Evolutionary conservation across 148 eudicot genomes (phyloP).

Genomic region (Persicaria maculosa): DNA sequence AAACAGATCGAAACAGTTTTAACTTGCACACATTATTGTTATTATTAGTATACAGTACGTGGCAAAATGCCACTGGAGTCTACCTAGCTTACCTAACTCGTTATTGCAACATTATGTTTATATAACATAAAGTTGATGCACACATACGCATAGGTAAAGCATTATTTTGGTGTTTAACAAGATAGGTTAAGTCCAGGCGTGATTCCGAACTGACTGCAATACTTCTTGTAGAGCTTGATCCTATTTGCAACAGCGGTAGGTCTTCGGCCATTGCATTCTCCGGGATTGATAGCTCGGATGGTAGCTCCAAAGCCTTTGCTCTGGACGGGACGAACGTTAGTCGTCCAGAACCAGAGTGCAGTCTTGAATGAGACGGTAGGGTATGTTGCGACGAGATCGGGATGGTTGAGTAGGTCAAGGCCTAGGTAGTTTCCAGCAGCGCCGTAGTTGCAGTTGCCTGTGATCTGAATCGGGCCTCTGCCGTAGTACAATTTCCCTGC

Average conservation of each 20-base stretch:
- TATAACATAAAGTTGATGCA: too few relatives aligned
- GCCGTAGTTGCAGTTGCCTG: slow-evolving; percentile 42
- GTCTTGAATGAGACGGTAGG: slow-evolving; percentile 26
- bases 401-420: slow-evolving; percentile 26
- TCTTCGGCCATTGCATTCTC: not conserved
- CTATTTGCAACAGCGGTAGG: not conserved
- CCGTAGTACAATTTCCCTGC: slow-evolving; percentile 27
- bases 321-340: slow-evolving; percentile 17
- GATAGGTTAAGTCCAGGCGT: not conserved
- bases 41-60: too few relatives aligned
- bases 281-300: slow-evolving; percentile 9
- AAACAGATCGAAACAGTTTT: too few relatives aligned
- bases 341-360: slow-evolving; percentile 33
- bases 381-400: slow-evolving; percentile 24
- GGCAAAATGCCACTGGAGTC: too few relatives aligned
- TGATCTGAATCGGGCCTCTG: slow-evolving; percentile 38
- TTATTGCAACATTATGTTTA: too few relatives aligned
- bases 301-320: slow-evolving; percentile 21
- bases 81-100: too few relatives aligned
- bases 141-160: too few relatives aligned
- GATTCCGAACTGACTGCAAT: slow-evolving; percentile 3
- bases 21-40: too few relatives aligned
- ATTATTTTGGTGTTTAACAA: not conserved
- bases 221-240: not conserved
- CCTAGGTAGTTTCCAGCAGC: slow-evolving; percentile 28